Evolutionary conservation across 805 yeast genomes (phyloP).

Genomic region (Barnettozyma vustinii): DNA sequence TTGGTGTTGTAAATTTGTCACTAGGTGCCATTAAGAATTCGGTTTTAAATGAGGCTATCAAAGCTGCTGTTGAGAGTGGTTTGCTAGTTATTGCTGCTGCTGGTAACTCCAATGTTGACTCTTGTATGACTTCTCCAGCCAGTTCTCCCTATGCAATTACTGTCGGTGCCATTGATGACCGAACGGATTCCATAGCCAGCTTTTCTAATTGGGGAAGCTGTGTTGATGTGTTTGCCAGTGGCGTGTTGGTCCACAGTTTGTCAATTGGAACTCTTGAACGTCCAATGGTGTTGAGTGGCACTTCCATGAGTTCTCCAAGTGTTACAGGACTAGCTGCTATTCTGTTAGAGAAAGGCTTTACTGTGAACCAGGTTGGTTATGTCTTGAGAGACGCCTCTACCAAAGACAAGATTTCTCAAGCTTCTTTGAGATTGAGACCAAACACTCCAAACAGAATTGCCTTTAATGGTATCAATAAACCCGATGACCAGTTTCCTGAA

Average conservation of each 20-base stretch:
- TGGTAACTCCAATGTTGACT: slow-evolving; percentile 74
- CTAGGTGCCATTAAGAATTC: slow-evolving; percentile 68
- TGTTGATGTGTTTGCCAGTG: slow-evolving; percentile 82
- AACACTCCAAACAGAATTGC: slow-evolving; percentile 59
- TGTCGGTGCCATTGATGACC: slow-evolving; percentile 86
- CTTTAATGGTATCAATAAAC: slow-evolving; percentile 30
- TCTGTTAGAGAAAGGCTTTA: slow-evolving; percentile 46
- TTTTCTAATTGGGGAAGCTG: slow-evolving; percentile 95
- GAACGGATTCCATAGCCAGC: slow-evolving; percentile 59
- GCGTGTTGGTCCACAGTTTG: slow-evolving; percentile 60
- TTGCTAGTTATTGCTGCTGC: slow-evolving; percentile 76
- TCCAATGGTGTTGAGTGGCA: slow-evolving; percentile 49
- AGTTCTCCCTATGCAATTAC: slow-evolving; percentile 67
- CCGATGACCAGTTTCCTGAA: slow-evolving; percentile 28
- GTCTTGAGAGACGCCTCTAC: slow-evolving; percentile 43
- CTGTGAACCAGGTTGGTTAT: slow-evolving; percentile 35
- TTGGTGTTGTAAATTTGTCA: slow-evolving; percentile 74
- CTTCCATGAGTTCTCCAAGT: slow-evolving; percentile 78
- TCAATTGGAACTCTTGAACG: slow-evolving; percentile 26
- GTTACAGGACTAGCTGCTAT: slow-evolving; percentile 63
- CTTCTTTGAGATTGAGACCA: slow-evolving; percentile 42
- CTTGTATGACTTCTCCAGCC: slow-evolving; percentile 85
- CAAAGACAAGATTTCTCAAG: slow-evolving; percentile 40
- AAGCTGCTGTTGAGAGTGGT: slow-evolving; percentile 71
- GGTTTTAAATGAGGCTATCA: slow-evolving; percentile 68